A percentile compares a stretch with the other conserved stretches of the same genome.
Evolutionary conservation across 768 basidiomycete species (phyloP).

Genomic region (Mycena pura): DNA sequence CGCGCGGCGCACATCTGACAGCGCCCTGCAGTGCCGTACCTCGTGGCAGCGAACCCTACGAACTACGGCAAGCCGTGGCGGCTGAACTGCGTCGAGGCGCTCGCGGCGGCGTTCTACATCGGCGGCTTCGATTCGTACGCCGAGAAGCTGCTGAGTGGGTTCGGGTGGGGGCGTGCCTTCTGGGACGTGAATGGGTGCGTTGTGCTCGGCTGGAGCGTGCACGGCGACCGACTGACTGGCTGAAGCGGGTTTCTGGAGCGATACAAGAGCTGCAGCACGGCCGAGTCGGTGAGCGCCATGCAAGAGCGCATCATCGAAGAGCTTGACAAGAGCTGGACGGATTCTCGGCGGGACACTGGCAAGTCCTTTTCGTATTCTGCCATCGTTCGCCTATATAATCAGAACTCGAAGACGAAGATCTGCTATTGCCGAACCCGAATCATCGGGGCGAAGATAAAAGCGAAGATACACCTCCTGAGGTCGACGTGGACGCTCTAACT

Average conservation of each 20-base stretch:
- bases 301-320: constrained; percentile 77
- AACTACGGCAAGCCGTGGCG: constrained; percentile 99
- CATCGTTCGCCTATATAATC: no score
- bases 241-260: constrained; percentile 69
- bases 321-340: constrained; percentile 65
- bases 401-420: constrained; percentile 26
- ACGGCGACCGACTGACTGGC: not conserved
- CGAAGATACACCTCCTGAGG: not conserved
- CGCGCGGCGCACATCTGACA: not conserved
- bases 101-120: constrained; percentile 95
- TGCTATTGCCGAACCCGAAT: no score
- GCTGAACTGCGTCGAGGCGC: constrained; percentile 92
- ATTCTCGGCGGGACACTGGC: constrained; percentile 63
- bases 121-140: constrained; percentile 86
- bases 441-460: not conserved
- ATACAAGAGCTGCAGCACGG: constrained; percentile 75
- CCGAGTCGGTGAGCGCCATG: constrained; percentile 61
- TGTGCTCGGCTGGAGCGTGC: not conserved
- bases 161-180: constrained; percentile 93
- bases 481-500: constrained; percentile 5
- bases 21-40: constrained; percentile 78
- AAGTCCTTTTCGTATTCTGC: constrained; percentile 16
- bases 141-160: constrained; percentile 76
- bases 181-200: constrained; percentile 82
- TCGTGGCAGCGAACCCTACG: constrained; percentile 94